phyloP scores from a whole-genome alignment of 2,329 filamentous ascomycete species.

The Neopestalotiopsis clavispora region DNA sequence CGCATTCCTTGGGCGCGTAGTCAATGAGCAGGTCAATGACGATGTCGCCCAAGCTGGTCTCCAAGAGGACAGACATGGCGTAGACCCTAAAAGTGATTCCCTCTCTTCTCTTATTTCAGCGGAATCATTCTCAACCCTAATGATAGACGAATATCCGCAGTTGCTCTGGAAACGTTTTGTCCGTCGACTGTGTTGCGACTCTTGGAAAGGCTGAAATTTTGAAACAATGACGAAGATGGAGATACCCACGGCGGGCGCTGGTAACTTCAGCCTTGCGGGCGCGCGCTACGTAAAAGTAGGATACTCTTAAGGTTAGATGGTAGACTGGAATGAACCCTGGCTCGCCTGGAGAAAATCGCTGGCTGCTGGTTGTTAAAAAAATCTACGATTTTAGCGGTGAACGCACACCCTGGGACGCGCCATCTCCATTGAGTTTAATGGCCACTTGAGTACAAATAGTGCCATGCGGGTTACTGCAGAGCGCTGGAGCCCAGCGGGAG shows the following conservation, averaged over 20 bases:
- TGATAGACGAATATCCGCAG: too few species aligned
- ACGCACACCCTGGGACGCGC: too few species aligned
- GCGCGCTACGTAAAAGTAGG: background rate
- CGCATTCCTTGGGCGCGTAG: constrained; percentile 87
- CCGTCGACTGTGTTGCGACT: background rate
- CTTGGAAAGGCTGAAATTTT: background rate
- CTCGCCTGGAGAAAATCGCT: too few species aligned
- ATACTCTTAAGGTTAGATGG: background rate
- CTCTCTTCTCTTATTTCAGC: background rate
- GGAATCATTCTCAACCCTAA: too few species aligned
- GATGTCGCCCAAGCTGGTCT: constrained; percentile 92
- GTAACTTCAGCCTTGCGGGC: background rate
- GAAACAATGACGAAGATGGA: background rate
- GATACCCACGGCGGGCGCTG: background rate
- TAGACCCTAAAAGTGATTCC: background rate
- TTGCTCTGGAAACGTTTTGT: background rate
- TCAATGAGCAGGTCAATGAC: constrained; percentile 92
- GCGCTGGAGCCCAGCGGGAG: too few species aligned
- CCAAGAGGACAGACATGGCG: constrained; percentile 87
- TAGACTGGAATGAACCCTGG: background rate
- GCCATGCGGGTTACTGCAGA: too few species aligned
- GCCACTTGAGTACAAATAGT: too few species aligned
- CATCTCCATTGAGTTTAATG: too few species aligned
- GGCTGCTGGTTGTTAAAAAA: too few species aligned
- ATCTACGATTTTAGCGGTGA: too few species aligned